These are phyloP conservation scores for Alternaria tenuissima DNA, from an alignment of 2,329 filamentous ascomycete genomes.

Conservation along the genomic window DNA sequence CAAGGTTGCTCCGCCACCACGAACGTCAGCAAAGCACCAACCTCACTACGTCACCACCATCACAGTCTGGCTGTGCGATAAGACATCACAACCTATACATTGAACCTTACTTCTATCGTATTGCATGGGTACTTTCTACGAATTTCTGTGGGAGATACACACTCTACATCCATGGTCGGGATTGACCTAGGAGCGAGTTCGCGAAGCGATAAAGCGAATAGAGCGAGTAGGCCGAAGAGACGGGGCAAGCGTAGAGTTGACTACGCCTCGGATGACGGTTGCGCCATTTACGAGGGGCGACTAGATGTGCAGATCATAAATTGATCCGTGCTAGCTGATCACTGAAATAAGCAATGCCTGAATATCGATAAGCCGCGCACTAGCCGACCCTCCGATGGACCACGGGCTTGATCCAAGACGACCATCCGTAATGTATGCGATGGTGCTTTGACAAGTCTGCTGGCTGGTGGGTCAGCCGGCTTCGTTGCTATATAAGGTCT, in stretches of 20 bases:
- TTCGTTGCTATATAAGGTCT: neutral
- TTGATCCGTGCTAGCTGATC: neutral
- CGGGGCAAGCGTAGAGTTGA: neutral
- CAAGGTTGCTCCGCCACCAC: slow-evolving; percentile 7
- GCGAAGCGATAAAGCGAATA: neutral
- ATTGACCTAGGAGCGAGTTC: neutral
- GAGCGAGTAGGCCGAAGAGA: neutral
- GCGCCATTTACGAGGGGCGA: neutral
- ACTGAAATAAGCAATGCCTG: neutral
- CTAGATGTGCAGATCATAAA: neutral
- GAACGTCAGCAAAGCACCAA: neutral
- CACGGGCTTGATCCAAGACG: neutral
- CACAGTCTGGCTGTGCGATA: neutral
- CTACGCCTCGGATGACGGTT: neutral
- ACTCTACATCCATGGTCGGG: neutral
- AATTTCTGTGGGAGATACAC: too few relatives aligned
- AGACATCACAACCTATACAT: slow-evolving; percentile 6
- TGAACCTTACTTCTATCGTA: slow-evolving; percentile 70
- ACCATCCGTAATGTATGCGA: neutral
- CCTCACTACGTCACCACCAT: slow-evolving; percentile 17
- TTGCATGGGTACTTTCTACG: too few relatives aligned
- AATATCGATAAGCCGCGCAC: neutral
- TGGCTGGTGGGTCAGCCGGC: neutral
- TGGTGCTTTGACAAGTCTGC: neutral
- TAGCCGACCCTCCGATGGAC: neutral